Evolutionary conservation across 2,329 filamentous ascomycete genomes (phyloP).

Genomic region (Xylariaceae sp.): DNA sequence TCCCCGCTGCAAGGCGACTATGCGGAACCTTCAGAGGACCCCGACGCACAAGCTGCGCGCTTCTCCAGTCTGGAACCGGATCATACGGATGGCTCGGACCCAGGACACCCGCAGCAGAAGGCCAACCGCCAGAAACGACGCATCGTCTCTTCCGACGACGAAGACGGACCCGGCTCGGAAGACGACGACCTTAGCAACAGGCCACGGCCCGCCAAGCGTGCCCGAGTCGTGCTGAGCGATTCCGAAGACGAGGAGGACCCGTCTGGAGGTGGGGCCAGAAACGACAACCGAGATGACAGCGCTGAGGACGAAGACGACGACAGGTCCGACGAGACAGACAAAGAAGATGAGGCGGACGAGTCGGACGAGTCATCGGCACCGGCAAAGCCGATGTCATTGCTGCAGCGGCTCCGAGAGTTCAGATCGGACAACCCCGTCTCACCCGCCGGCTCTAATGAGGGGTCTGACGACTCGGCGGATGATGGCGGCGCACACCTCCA

Average conservation of each 20-base stretch:
- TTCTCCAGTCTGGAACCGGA: conserved; percentile 16
- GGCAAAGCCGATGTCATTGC: conserved; percentile 12
- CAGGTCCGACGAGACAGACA: conserved; percentile 7
- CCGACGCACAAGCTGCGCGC: conserved; percentile 6
- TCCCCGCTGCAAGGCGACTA: conserved; percentile 15
- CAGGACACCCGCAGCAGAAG: conserved; percentile 1
- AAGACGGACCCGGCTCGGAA: conserved; percentile 3
- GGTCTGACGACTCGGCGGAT: conserved; percentile 6
- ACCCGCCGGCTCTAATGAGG: conserved; percentile 4
- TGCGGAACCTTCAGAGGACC: conserved; percentile 4
- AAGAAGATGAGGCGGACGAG: conserved; percentile 5
- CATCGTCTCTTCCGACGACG: conserved; percentile 21
- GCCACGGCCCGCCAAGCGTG: conserved; percentile 7
- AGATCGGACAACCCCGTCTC: conserved; percentile 11
- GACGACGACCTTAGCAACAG: not conserved
- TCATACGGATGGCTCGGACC: too few species aligned
- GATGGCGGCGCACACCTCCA: conserved; percentile 6
- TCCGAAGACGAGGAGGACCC: conserved; percentile 9
- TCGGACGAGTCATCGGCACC: conserved; percentile 3
- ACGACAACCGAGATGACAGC: conserved; percentile 1
- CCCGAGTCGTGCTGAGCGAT: conserved; percentile 4
- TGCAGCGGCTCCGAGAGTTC: conserved; percentile 13
- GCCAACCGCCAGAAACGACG: conserved; percentile 12
- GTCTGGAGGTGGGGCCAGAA: not conserved
- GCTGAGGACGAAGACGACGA: conserved; percentile 4